Evolutionary conservation across 768 basidiomycete species (phyloP).

Genomic region (Guyanaporus albipodus): DNA sequence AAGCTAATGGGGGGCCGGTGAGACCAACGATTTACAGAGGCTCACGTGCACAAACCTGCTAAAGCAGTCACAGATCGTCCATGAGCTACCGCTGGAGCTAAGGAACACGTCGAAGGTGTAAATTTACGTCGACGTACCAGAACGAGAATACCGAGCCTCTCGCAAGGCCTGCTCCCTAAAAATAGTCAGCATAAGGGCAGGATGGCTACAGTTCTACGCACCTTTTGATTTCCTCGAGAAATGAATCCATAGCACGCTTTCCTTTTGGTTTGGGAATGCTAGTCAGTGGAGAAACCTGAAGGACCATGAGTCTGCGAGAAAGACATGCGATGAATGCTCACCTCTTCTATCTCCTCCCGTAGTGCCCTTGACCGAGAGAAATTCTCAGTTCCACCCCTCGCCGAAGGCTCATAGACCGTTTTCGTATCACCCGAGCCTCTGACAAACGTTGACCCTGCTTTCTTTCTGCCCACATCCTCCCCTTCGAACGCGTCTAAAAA

Average conservation of each 20-base stretch:
- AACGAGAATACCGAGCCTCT: conserved; percentile 77
- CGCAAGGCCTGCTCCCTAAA: conserved; percentile 89
- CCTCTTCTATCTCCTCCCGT: conserved; percentile 31
- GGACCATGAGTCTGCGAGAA: conserved; percentile 3
- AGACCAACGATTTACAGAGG: background rate
- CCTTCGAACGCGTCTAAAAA: conserved; percentile 84
- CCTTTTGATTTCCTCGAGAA: conserved; percentile 96
- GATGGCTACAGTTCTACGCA: conserved; percentile 26
- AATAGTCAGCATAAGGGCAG: background rate
- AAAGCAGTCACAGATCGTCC: conserved; percentile 85
- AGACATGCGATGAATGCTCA: conserved; percentile 20
- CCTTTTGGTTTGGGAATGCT: conserved; percentile 75
- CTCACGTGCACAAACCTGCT: conserved; percentile 55
- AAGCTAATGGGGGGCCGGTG: conserved; percentile 44
- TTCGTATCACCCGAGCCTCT: conserved; percentile 46
- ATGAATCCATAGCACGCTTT: conserved; percentile 93
- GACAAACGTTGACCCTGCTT: conserved; percentile 56
- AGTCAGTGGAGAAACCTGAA: conserved; percentile 55
- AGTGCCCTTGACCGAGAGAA: conserved; percentile 31
- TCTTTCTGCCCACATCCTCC: conserved; percentile 50
- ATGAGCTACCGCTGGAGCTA: conserved; percentile 37
- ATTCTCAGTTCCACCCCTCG: conserved; percentile 28
- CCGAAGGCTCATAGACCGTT: conserved; percentile 40
- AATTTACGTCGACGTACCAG: conserved; percentile 40
- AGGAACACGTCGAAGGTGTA: background rate